Percentiles rank a stretch among this genome's conserved stretches.
These are phyloP conservation scores for Talaromyces ruber DNA, from an alignment of 495 filamentous ascomycete species.

Conservation along the genomic window DNA sequence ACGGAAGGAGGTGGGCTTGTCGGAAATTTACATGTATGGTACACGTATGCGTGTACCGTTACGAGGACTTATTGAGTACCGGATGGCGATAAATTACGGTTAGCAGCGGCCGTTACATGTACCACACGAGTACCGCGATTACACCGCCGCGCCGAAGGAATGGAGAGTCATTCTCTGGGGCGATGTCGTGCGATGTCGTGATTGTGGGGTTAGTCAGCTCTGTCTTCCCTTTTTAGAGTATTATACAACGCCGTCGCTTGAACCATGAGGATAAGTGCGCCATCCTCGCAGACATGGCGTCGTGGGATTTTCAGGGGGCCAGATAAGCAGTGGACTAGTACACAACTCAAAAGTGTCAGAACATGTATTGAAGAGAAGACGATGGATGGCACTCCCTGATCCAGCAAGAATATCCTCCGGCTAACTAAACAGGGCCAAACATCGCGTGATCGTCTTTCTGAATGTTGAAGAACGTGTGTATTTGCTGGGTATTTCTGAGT, in stretches of 20 bases:
- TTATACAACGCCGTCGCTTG: not conserved
- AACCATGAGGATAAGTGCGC: not conserved
- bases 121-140: not conserved
- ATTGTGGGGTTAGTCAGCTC: not conserved
- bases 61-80: not conserved
- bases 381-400: not conserved
- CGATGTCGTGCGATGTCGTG: constrained; percentile 2
- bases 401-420: not conserved
- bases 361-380: not conserved
- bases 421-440: not conserved
- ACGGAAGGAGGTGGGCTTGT: not conserved
- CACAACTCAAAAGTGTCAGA: not conserved
- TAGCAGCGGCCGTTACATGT: not conserved
- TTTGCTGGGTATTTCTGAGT: not conserved
- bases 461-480: not conserved
- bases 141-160: not conserved
- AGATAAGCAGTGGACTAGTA: not conserved
- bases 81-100: not conserved
- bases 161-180: not conserved
- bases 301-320: not conserved
- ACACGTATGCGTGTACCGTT: not conserved
- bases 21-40: not conserved
- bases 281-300: not conserved
- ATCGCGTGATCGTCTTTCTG: not conserved
- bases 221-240: not conserved